Conservation (phyloP, 2,329 filamentous ascomycete genomes). For the Colletotrichum shisoi region DNA sequence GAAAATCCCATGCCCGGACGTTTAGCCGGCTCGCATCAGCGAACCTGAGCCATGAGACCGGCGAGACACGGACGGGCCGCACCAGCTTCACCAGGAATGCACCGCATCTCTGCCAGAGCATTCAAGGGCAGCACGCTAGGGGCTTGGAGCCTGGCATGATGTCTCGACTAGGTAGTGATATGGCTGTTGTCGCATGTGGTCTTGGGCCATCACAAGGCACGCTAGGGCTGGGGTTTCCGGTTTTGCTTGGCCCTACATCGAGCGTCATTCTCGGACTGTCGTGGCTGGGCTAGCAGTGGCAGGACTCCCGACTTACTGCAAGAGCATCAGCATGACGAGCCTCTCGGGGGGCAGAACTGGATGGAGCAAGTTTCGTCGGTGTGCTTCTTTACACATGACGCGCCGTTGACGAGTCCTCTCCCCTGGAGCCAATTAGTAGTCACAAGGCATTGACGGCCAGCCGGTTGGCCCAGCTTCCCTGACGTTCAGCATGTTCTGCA, state of each 20-base stretch:
- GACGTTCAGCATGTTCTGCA: background rate
- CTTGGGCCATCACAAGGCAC: slow-evolving; percentile 31
- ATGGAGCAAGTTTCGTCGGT: background rate
- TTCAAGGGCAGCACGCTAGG: background rate
- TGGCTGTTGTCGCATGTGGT: slow-evolving; percentile 8
- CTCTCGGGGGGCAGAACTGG: background rate
- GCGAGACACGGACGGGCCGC: background rate
- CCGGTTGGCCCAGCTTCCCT: background rate
- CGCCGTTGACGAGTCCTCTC: background rate
- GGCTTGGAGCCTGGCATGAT: background rate
- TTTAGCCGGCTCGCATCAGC: background rate
- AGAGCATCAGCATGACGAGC: slow-evolving; percentile 5
- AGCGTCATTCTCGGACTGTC: slow-evolving; percentile 11
- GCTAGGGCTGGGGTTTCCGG: slow-evolving; percentile 18
- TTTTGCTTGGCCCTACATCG: background rate
- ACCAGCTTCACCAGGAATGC: slow-evolving; percentile 2
- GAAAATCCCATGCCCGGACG: background rate
- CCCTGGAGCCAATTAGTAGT: background rate
- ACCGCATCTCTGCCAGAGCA: background rate
- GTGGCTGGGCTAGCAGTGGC: background rate
- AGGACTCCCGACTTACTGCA: background rate
- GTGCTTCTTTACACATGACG: background rate
- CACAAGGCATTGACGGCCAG: slow-evolving; percentile 15
- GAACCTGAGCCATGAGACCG: background rate
- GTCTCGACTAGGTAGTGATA: slow-evolving; percentile 2